Conservation (phyloP, 495 filamentous ascomycete species). For the Xylaria curta region DNA sequence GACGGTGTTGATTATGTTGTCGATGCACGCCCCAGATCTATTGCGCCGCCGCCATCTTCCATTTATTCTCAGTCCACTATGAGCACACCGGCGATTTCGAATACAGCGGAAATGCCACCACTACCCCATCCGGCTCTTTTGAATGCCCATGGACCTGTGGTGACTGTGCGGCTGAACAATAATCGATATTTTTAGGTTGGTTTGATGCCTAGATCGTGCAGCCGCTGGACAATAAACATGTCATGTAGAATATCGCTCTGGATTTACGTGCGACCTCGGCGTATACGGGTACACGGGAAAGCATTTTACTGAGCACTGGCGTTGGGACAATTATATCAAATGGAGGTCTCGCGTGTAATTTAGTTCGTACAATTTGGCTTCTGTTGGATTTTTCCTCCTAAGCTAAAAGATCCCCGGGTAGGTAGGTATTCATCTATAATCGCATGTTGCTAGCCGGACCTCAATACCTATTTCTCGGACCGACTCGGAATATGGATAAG, state of each 20-base stretch:
- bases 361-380: background rate
- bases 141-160: slow-evolving; percentile 35
- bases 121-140: slow-evolving; percentile 54
- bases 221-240: background rate
- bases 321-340: background rate
- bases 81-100: background rate
- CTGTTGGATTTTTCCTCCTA: background rate
- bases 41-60: slow-evolving; percentile 42
- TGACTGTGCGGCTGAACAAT: background rate
- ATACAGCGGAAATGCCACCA: slow-evolving; percentile 46
- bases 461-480: too few species aligned
- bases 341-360: background rate
- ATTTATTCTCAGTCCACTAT: slow-evolving; percentile 18
- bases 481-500: too few species aligned
- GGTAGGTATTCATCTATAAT: background rate
- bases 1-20: slow-evolving; percentile 74
- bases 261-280: background rate
- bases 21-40: slow-evolving; percentile 63
- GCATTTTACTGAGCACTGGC: background rate
- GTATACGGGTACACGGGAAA: background rate
- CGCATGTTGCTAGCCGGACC: background rate
- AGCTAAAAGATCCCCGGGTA: background rate
- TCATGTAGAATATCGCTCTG: background rate
- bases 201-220: background rate
- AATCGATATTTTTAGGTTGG: background rate